A percentile compares a stretch with the other conserved stretches of the same genome.
These are phyloP conservation scores for Sphagnum tenellum DNA, from an alignment of 225 moss, liverwort and hornwort genomes.

Conservation along the genomic window DNA sequence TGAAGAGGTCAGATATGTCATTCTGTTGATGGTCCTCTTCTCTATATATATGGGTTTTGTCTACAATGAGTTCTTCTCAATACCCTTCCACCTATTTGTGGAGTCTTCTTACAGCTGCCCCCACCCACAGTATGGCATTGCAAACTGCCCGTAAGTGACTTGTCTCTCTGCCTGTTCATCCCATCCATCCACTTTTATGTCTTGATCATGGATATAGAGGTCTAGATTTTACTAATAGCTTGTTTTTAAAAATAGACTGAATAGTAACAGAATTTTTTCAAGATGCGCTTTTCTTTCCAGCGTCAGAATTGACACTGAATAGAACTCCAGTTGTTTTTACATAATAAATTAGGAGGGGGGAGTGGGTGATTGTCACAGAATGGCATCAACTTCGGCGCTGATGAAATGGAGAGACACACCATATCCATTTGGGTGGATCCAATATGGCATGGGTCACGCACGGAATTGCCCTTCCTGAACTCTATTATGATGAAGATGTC, in stretches of 20 bases:
- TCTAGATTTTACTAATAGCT: no score
- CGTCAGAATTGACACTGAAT: no score
- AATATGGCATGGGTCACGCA: constrained; percentile 77
- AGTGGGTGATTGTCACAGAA: constrained; percentile 19
- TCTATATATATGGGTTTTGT: constrained; percentile 92
- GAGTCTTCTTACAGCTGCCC: constrained; percentile 63
- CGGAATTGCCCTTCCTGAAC: constrained; percentile 83
- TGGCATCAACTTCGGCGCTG: constrained; percentile 43
- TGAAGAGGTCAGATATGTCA: constrained; percentile 88
- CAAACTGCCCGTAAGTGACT: no score
- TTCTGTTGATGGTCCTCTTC: constrained; percentile 87
- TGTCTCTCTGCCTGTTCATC: no score
- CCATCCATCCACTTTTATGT: no score
- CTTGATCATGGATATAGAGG: no score
- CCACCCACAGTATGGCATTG: constrained; percentile 14
- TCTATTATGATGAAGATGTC: constrained; percentile 99
- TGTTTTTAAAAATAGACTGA: no score
- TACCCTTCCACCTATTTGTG: constrained; percentile 67
- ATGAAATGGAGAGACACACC: constrained; percentile 49
- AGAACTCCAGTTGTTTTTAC: no score
- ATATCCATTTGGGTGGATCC: constrained; percentile 91
- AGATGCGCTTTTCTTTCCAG: no score
- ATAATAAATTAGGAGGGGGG: no score
- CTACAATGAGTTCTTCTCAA: constrained; percentile 96
- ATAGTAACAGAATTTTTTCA: no score